Conservation (phyloP, 148 eudicot genomes). For the Rhododendron mucronatum region DNA sequence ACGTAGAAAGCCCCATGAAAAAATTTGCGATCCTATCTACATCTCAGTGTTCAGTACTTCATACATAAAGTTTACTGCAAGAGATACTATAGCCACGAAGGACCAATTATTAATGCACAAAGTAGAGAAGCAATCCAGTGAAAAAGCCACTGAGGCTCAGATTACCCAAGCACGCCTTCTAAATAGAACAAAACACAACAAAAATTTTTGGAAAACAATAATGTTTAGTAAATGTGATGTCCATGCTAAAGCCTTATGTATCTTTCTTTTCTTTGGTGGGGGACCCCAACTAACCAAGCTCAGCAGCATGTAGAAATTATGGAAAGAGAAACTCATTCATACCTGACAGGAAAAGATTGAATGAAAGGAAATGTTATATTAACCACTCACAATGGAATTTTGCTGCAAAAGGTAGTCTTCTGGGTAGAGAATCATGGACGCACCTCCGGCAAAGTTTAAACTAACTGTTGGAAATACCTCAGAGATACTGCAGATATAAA, state of each 20-base stretch:
- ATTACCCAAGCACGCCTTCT: neutral
- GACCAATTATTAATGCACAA: neutral
- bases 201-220: neutral
- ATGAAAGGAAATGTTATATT: neutral
- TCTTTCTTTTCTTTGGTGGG: neutral
- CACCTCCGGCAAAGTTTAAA: conserved; percentile 86
- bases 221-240: neutral
- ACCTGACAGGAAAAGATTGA: neutral
- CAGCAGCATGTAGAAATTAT: neutral
- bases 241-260: neutral
- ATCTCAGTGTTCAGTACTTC: neutral
- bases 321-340: neutral
- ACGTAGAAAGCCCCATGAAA: neutral
- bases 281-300: neutral
- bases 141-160: neutral
- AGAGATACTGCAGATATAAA: conserved; percentile 38
- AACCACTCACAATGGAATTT: conserved; percentile 71
- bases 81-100: neutral
- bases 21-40: neutral
- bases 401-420: conserved; percentile 70
- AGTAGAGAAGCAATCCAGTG: neutral
- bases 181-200: neutral
- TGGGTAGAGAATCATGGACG: conserved; percentile 74
- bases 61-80: neutral
- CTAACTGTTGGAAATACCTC: conserved; percentile 69